A percentile compares a stretch with the other conserved stretches of the same genome.
phyloP scores from a whole-genome alignment of 2,329 filamentous ascomycete species.

The Xylaria sp. region DNA sequence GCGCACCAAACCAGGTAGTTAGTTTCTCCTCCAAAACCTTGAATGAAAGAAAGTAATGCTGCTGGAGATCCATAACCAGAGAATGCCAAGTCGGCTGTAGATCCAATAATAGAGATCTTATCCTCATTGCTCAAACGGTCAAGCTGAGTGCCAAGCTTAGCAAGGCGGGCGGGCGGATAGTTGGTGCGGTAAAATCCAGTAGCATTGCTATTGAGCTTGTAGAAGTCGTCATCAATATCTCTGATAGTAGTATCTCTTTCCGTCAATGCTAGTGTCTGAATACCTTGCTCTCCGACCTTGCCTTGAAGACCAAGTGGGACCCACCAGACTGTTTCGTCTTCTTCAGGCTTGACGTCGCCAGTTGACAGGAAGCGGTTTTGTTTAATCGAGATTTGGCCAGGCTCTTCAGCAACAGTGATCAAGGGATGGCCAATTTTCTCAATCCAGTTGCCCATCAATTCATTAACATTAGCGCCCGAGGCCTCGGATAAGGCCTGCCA shows the following conservation, averaged over 20 bases:
- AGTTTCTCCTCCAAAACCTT: conserved; percentile 83
- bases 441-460: conserved; percentile 95
- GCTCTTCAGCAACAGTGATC: conserved; percentile 84
- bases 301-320: conserved; percentile 87
- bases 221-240: conserved; percentile 80
- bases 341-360: conserved; percentile 89
- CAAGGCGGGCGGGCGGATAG: conserved; percentile 85
- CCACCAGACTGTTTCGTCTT: conserved; percentile 96
- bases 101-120: conserved; percentile 91
- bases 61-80: conserved; percentile 86
- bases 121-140: conserved; percentile 83
- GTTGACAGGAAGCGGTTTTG: conserved; percentile 92
- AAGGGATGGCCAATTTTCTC: conserved; percentile 95
- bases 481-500: conserved; percentile 90
- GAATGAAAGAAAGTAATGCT: conserved; percentile 82
- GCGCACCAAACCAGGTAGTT: conserved; percentile 93
- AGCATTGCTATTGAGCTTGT: conserved; percentile 91
- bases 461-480: conserved; percentile 85
- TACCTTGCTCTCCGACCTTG: conserved; percentile 70
- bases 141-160: conserved; percentile 80
- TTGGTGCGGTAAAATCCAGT: conserved; percentile 93
- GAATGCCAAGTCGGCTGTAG: conserved; percentile 87
- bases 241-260: conserved; percentile 80
- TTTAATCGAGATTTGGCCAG: conserved; percentile 81
- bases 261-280: conserved; percentile 74